These are phyloP conservation scores for Diospyros kaki DNA, from an alignment of 148 eudicot genomes.

Conservation along the genomic window DNA sequence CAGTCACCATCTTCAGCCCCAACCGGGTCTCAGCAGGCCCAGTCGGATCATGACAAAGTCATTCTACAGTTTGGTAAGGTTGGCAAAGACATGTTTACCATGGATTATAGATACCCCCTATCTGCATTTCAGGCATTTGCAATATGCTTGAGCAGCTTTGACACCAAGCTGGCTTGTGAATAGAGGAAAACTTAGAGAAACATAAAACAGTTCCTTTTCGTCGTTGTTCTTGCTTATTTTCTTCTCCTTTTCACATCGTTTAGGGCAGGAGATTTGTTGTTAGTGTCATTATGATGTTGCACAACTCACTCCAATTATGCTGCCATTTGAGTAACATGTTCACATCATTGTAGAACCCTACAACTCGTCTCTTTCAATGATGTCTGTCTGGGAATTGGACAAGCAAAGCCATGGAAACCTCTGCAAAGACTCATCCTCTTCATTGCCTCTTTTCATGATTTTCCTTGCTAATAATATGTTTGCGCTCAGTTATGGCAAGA, in stretches of 20 bases:
- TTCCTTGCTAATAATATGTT: too few relatives aligned
- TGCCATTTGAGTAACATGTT: conserved; percentile 5
- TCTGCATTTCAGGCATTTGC: conserved; percentile 68
- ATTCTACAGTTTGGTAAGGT: conserved; percentile 38
- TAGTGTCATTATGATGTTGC: conserved; percentile 11
- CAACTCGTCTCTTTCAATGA: not conserved
- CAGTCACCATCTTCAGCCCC: conserved; percentile 19
- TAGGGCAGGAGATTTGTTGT: conserved; percentile 5
- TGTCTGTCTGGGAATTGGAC: too few relatives aligned
- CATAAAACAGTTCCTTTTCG: not conserved
- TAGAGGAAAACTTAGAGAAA: conserved; percentile 14
- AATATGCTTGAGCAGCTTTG: conserved; percentile 65
- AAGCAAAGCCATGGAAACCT: too few relatives aligned
- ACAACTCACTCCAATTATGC: not conserved
- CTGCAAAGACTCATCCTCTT: too few relatives aligned
- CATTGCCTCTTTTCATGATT: too few relatives aligned
- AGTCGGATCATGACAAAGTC: conserved; percentile 44
- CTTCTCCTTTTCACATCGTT: conserved; percentile 3
- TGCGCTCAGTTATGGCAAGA: too few relatives aligned
- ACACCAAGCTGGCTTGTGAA: conserved; percentile 74
- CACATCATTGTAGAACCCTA: not conserved
- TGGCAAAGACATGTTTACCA: conserved; percentile 50
- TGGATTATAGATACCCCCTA: conserved; percentile 40
- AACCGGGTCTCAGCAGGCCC: conserved; percentile 19
- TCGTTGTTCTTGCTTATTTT: not conserved